Percentiles rank a stretch among this genome's conserved stretches.
Conservation (phyloP, 2,329 filamentous ascomycete species). For the Rutstroemia sp. region DNA sequence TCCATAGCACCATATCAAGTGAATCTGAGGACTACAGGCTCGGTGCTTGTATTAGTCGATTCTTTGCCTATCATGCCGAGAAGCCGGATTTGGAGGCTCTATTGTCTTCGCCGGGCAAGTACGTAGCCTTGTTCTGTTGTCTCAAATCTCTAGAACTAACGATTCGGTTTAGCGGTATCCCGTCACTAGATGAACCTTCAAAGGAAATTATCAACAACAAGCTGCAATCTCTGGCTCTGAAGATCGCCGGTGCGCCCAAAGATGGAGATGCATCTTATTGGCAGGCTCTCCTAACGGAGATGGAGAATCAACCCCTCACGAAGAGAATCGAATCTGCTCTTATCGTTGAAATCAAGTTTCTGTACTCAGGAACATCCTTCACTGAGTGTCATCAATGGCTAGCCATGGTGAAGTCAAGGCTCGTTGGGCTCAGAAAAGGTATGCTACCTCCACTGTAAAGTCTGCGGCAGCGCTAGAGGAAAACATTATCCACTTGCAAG, state of each 20-base stretch:
- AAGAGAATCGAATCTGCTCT: background rate
- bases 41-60: background rate
- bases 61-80: background rate
- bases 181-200: too few relatives aligned
- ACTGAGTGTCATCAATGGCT: conserved; percentile 14
- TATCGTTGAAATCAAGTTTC: conserved; percentile 7
- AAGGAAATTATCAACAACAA: too few relatives aligned
- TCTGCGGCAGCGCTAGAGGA: background rate
- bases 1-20: background rate
- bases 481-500: background rate
- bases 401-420: conserved; percentile 10
- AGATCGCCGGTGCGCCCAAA: background rate
- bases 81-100: background rate
- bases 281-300: background rate
- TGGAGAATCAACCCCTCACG: background rate
- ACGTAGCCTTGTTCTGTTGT: background rate
- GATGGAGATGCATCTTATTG: background rate
- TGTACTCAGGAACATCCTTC: conserved; percentile 14
- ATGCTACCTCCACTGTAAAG: background rate
- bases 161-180: background rate
- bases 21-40: background rate
- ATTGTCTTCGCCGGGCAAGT: background rate
- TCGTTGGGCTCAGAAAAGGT: conserved; percentile 14
- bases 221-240: too few relatives aligned
- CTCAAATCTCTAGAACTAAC: background rate